phyloP scores from a whole-genome alignment of 805 yeast species.

The Zygoascus biomembranicola region DNA sequence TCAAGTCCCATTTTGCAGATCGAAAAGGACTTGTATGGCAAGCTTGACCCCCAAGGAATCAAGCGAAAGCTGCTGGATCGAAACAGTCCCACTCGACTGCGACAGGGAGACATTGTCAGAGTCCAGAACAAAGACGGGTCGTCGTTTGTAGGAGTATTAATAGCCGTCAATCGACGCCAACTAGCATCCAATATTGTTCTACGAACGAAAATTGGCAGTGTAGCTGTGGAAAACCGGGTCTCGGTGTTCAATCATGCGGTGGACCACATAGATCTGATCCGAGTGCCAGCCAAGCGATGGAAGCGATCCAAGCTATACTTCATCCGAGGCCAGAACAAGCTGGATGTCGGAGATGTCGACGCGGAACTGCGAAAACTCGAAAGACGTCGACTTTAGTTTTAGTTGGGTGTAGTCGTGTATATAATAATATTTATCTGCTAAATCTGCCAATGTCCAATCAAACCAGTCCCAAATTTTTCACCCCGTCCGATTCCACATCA shows the following conservation, averaged over 20 bases:
- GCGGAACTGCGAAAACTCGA: constrained; percentile 26
- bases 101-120: constrained; percentile 77
- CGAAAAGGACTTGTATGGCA: constrained; percentile 43
- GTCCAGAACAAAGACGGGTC: constrained; percentile 56
- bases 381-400: constrained; percentile 9
- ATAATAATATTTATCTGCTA: background rate
- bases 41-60: constrained; percentile 65
- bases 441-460: background rate
- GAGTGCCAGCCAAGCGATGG: constrained; percentile 65
- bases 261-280: constrained; percentile 65
- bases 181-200: constrained; percentile 68
- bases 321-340: constrained; percentile 51
- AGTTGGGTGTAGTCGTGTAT: background rate
- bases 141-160: constrained; percentile 65
- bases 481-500: background rate
- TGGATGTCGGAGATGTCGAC: constrained; percentile 32
- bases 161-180: constrained; percentile 66
- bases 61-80: constrained; percentile 49
- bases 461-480: background rate
- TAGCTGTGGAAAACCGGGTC: constrained; percentile 80
- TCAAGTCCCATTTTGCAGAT: constrained; percentile 34
- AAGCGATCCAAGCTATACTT: constrained; percentile 82
- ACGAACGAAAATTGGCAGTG: constrained; percentile 71
- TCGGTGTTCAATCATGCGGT: constrained; percentile 76
- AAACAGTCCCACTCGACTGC: constrained; percentile 41